Percentiles rank a stretch among this genome's conserved stretches.
Conservation (phyloP, 305 asterid genomes). For the Fraxinus platypoda region DNA sequence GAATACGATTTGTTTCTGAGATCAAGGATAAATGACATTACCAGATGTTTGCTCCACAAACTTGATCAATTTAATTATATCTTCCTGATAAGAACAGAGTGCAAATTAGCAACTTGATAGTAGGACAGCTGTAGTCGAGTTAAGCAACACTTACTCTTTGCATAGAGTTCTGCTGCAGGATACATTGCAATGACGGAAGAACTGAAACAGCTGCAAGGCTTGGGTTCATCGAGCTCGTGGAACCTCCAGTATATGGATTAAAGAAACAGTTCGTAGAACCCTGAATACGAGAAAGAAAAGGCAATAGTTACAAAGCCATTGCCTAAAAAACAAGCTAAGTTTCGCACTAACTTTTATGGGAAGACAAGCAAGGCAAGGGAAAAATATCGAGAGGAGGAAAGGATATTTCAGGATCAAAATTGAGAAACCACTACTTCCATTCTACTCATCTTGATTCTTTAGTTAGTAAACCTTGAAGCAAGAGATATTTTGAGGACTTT, state of each 20-base stretch:
- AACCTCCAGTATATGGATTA: slow-evolving; percentile 49
- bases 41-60: slow-evolving; percentile 71
- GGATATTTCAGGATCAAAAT: not conserved
- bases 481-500: not conserved
- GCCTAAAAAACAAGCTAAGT: slow-evolving; percentile 28
- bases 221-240: slow-evolving; percentile 44
- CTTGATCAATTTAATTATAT: slow-evolving; percentile 67
- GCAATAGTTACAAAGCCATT: slow-evolving; percentile 41
- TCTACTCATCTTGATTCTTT: not conserved
- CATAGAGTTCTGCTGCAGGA: slow-evolving; percentile 71
- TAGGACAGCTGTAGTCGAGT: slow-evolving; percentile 5
- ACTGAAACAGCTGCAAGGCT: slow-evolving; percentile 49
- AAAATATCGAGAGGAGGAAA: not conserved
- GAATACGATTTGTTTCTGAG: not conserved
- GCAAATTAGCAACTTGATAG: slow-evolving; percentile 29
- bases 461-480: not conserved
- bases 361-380: not conserved
- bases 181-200: slow-evolving; percentile 66
- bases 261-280: slow-evolving; percentile 37
- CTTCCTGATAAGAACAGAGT: slow-evolving; percentile 58
- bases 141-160: slow-evolving; percentile 61
- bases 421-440: not conserved
- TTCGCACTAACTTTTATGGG: slow-evolving; percentile 19
- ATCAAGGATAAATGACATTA: slow-evolving; percentile 32
- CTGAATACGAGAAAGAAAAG: slow-evolving; percentile 43